Conservation (phyloP, 1,284 basidiomycete genomes). For the Coriolopsis trogii region DNA sequence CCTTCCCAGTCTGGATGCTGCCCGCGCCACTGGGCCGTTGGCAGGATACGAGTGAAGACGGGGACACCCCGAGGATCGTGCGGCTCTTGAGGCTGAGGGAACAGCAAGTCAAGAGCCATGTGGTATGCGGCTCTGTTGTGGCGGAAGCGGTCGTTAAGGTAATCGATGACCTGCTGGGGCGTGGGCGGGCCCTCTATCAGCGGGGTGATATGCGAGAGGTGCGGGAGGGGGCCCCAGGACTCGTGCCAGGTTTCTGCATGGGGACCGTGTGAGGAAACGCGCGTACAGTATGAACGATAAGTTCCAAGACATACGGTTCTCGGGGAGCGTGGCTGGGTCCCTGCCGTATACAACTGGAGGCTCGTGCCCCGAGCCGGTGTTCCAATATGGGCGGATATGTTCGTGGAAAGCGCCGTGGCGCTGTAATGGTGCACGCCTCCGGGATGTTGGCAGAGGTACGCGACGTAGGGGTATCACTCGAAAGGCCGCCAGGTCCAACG, state of each 20-base stretch:
- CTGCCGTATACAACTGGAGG: not conserved
- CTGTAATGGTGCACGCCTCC: not conserved
- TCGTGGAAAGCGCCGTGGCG: conserved; percentile 8
- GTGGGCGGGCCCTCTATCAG: not conserved
- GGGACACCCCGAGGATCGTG: not conserved
- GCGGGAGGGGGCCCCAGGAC: conserved; percentile 3
- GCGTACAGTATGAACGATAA: not conserved
- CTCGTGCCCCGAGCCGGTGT: not conserved
- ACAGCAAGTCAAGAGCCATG: conserved; percentile 7
- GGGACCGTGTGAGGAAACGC: not conserved
- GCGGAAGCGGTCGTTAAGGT: conserved; percentile 5
- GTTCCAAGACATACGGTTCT: conserved; percentile 3
- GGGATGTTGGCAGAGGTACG: no score
- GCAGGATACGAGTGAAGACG: conserved; percentile 6
- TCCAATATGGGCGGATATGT: not conserved
- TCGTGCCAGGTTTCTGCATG: conserved; percentile 1
- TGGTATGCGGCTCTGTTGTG: not conserved
- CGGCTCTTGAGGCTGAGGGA: not conserved
- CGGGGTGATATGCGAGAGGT: not conserved
- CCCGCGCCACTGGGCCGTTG: conserved; percentile 15
- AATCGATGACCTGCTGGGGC: not conserved
- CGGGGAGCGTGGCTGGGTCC: not conserved
- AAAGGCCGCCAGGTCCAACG: no score
- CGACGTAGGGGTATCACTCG: no score
- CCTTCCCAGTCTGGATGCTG: conserved; percentile 17